Evolutionary conservation across 2,329 filamentous ascomycete genomes (phyloP), one percentile per base, ranked within the genome.

Genomic region (Colletotrichum costaricense): DNA sequence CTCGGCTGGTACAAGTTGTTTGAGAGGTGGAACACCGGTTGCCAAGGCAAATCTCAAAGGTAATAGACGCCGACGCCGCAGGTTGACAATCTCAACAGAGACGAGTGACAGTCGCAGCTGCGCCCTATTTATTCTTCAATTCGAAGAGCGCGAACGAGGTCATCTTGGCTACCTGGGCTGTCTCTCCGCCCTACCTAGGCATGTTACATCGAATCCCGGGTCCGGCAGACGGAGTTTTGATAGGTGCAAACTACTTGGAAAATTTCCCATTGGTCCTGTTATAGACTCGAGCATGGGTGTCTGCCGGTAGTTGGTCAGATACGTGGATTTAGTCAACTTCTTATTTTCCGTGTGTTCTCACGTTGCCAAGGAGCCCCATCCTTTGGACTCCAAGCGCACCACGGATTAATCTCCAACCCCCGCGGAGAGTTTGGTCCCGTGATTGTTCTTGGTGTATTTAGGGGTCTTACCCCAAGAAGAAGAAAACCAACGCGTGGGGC

Each of bases 381-480:
- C 38, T 19, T 8, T 19, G 5, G n/a, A 19, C 35, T 9, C 8
- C 28, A 69, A 74, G 72, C 67, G 72, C 57, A n/a, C 72, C 67
- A 71, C 72, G 72, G 72, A 71, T 49, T 67, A 71, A 71, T 74
- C 59, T 46, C 56, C 67, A 42, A 26, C 28, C n/a, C 4, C 22
- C 62, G 28, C 54, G 49, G 62, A 46, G 14, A 49, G 7, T 33
- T 64, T 55, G 3, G 12, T 60, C 46, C 63, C 62, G 67, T 59
- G 42, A 49, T 49, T 49, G 42, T 49, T 49, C 42, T 22, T 49
- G 42, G 42, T 49, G 42, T 22, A 4, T 1, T 49, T 49, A 4
- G 2, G 42, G 19, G 42, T 49, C 42, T 22, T 49, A 49, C 42
- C 19, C 19, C 42, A 49, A n/a, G 42, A 49, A 22, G 42, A 49